A percentile compares a stretch with the other conserved stretches of the same genome.
Conservation (phyloP, 169 alveolate species). For the Plasmodium vinckei region DNA sequence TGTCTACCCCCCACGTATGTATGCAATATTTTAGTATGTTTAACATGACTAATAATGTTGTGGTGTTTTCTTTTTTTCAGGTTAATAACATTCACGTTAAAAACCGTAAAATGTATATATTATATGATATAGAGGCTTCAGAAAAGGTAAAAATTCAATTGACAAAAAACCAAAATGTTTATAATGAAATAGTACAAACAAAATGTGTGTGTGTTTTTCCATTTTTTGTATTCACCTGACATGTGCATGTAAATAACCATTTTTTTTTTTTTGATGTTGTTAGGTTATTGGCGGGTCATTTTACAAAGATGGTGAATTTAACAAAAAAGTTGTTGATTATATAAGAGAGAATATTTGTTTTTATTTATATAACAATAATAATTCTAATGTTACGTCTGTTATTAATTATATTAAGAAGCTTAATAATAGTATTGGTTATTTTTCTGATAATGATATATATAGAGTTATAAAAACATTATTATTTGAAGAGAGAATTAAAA, state of each 20-base stretch:
- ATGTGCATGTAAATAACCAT: background rate
- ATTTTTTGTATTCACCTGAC: background rate
- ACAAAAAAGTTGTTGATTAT: slow-evolving; percentile 90
- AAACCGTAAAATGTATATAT: slow-evolving; percentile 91
- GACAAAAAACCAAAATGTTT: background rate
- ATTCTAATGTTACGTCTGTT: slow-evolving; percentile 77
- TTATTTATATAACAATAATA: slow-evolving; percentile 73
- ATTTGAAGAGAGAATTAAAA: slow-evolving; percentile 62
- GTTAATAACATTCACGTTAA: slow-evolving; percentile 92
- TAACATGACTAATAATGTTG: too few species aligned
- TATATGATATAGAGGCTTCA: slow-evolving; percentile 91
- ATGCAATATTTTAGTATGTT: background rate
- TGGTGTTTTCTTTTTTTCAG: slow-evolving; percentile 1
- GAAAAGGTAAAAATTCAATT: slow-evolving; percentile 81
- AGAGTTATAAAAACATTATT: slow-evolving; percentile 63
- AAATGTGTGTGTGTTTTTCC: background rate
- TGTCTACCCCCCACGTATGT: background rate
- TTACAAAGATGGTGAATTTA: slow-evolving; percentile 92
- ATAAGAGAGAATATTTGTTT: slow-evolving; percentile 79
- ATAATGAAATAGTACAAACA: background rate
- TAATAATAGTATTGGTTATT: slow-evolving; percentile 59
- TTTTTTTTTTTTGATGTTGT: background rate
- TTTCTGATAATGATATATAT: slow-evolving; percentile 67
- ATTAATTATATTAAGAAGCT: slow-evolving; percentile 71
- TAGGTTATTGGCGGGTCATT: slow-evolving; percentile 93